Percentiles rank a stretch among this genome's conserved stretches.
Evolutionary conservation across 2,329 filamentous ascomycete species (phyloP).

Genomic region (Aspergillus vadensis): DNA sequence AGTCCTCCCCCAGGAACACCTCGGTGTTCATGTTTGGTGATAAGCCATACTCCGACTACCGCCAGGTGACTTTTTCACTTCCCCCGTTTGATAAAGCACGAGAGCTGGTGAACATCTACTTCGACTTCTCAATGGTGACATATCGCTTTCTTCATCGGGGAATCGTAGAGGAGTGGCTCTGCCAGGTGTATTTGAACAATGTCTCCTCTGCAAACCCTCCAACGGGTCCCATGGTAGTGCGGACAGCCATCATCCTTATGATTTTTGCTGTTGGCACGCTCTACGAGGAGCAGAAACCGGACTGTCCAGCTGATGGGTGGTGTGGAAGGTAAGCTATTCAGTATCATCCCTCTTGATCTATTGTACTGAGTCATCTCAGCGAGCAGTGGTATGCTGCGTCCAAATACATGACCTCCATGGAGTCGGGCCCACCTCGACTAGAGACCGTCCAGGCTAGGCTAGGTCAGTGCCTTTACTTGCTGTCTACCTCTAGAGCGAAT

Average conservation of each 20-base stretch:
- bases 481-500: constrained; percentile 62
- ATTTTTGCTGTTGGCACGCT: constrained; percentile 53
- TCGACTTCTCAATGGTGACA: constrained; percentile 62
- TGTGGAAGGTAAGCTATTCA: constrained; percentile 31
- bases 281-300: constrained; percentile 46
- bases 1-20: constrained; percentile 43
- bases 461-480: constrained; percentile 60
- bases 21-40: constrained; percentile 55
- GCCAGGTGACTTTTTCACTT: constrained; percentile 41
- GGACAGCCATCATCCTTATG: constrained; percentile 52
- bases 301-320: constrained; percentile 26
- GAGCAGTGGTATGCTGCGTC: constrained; percentile 44
- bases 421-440: constrained; percentile 56
- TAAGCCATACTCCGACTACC: constrained; percentile 48
- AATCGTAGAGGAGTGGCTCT: constrained; percentile 54
- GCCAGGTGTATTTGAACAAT: constrained; percentile 43
- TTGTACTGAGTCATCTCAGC: constrained; percentile 22
- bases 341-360: background rate
- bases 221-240: constrained; percentile 46
- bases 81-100: constrained; percentile 42
- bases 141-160: constrained; percentile 61
- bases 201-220: constrained; percentile 40
- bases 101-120: constrained; percentile 57
- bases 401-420: constrained; percentile 42
- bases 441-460: constrained; percentile 61